These are phyloP conservation scores for Asterionellopsis glacialis DNA, from an alignment of 108 stramenopile species.

Conservation along the genomic window DNA sequence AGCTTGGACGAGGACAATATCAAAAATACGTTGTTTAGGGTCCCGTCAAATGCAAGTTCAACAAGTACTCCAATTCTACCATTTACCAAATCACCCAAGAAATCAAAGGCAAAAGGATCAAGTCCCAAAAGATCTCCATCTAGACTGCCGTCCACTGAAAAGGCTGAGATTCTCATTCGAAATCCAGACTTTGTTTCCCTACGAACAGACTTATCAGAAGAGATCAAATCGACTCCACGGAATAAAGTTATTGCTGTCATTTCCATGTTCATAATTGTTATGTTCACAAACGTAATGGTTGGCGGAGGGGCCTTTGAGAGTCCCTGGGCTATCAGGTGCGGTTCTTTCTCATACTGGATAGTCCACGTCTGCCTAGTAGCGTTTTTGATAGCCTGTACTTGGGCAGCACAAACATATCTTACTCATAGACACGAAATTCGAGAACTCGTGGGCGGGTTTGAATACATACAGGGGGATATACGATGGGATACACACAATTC, in stretches of 20 bases:
- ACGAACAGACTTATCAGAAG: constrained; percentile 53
- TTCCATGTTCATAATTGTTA: constrained; percentile 74
- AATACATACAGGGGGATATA: constrained; percentile 94
- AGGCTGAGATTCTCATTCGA: constrained; percentile 40
- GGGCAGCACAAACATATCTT: constrained; percentile 80
- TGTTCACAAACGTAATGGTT: constrained; percentile 88
- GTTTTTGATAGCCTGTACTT: constrained; percentile 71
- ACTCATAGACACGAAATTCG: constrained; percentile 78
- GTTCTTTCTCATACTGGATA: constrained; percentile 85
- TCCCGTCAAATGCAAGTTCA: neutral
- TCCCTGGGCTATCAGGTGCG: constrained; percentile 92
- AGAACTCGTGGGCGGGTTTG: constrained; percentile 65
- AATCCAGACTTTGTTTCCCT: constrained; percentile 60
- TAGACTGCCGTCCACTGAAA: constrained; percentile 26
- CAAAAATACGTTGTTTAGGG: too few species aligned
- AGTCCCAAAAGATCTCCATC: constrained; percentile 5
- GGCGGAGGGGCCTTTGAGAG: constrained; percentile 86
- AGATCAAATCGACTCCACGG: constrained; percentile 66
- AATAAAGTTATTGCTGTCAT: constrained; percentile 64
- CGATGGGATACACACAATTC: constrained; percentile 87
- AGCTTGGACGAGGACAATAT: too few species aligned
- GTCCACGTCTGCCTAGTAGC: constrained; percentile 83
- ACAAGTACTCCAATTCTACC: neutral
- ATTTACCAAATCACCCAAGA: neutral
- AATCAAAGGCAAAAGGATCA: neutral